Percentiles rank a stretch among this genome's conserved stretches.
Conservation (phyloP, 331 rosid species). For the Stylosanthes scabra region DNA sequence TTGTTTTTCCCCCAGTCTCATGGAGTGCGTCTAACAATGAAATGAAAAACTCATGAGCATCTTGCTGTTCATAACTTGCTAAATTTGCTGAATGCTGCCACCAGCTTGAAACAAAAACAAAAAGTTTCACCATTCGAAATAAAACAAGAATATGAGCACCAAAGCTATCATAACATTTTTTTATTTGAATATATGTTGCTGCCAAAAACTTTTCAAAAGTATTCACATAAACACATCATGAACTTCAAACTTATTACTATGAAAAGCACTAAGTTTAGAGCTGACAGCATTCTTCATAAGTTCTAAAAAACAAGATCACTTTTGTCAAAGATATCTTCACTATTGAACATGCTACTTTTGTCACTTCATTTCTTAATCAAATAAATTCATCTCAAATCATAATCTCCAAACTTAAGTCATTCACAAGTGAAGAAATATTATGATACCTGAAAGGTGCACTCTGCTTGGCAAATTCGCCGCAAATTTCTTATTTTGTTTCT, state of each 20-base stretch:
- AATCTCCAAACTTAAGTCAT: conserved; percentile 32
- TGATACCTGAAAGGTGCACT: too few relatives aligned
- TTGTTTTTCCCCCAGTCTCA: conserved; percentile 71
- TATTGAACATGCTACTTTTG: conserved; percentile 20
- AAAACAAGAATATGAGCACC: conserved; percentile 40
- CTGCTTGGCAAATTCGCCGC: too few relatives aligned
- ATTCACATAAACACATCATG: conserved; percentile 30
- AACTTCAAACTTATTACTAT: conserved; percentile 20
- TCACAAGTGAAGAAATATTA: conserved; percentile 32
- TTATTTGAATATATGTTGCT: conserved; percentile 32
- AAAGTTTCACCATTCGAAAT: conserved; percentile 49
- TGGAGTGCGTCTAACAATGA: conserved; percentile 91
- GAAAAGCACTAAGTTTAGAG: conserved; percentile 35
- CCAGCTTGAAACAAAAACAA: conserved; percentile 78
- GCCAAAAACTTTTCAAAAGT: conserved; percentile 53
- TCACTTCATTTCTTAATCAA: conserved; percentile 19
- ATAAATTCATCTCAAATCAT: conserved; percentile 26
- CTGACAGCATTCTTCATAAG: conserved; percentile 2
- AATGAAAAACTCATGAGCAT: conserved; percentile 98
- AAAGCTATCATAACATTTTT: conserved; percentile 30
- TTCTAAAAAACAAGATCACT: conserved; percentile 16
- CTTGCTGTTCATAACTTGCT: conserved; percentile 97
- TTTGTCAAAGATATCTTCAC: conserved; percentile 22
- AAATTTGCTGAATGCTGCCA: conserved; percentile 96
- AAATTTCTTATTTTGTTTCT: too few relatives aligned